Conservation (phyloP, 768 basidiomycete genomes). For the Termitomyces heimii region DNA sequence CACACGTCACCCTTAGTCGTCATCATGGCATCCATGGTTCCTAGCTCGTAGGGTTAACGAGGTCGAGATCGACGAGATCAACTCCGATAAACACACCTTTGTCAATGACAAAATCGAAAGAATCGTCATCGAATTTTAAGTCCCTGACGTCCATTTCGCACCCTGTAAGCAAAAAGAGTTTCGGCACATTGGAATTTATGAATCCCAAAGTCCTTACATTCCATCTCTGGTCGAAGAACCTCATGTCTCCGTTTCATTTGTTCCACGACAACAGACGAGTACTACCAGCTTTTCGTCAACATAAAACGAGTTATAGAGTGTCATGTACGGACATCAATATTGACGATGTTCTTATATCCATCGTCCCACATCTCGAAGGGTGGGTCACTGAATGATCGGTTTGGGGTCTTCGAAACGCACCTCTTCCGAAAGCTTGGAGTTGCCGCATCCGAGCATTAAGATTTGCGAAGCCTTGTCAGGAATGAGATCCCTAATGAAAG, state of each 20-base stretch:
- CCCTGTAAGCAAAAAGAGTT: constrained; percentile 39
- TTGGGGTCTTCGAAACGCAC: constrained; percentile 30
- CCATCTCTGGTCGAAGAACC: constrained; percentile 54
- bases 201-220: constrained; percentile 39
- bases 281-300: constrained; percentile 34
- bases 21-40: constrained; percentile 91
- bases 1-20: constrained; percentile 77
- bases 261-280: constrained; percentile 68
- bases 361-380: constrained; percentile 74
- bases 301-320: neutral
- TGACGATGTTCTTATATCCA: constrained; percentile 75
- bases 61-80: neutral
- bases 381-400: neutral
- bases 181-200: neutral
- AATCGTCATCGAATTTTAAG: constrained; percentile 49
- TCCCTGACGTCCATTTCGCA: constrained; percentile 78
- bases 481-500: constrained; percentile 53
- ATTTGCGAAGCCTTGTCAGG: constrained; percentile 57
- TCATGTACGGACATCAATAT: constrained; percentile 55
- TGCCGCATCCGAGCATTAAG: constrained; percentile 82
- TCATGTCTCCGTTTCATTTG: constrained; percentile 61
- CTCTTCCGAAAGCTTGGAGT: constrained; percentile 75
- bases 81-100: constrained; percentile 40
- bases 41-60: constrained; percentile 12
- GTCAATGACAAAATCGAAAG: constrained; percentile 80